Base-by-base conservation (phyloP, 495 filamentous ascomycete species). In the Podospora conica region DNA sequence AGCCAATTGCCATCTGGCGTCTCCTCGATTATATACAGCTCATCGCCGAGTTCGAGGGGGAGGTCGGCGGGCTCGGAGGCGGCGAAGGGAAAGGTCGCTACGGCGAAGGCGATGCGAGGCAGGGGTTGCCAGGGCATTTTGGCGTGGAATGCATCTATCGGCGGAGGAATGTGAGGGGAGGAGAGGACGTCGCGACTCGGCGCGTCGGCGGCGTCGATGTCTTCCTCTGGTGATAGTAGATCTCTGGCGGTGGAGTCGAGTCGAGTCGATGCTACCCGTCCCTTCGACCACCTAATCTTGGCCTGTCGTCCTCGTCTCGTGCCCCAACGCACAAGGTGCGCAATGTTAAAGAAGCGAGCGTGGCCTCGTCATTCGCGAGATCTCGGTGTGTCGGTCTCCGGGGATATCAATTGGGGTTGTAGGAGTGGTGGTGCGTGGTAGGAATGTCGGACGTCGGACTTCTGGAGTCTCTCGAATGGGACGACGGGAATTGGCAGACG, bases 1-100 rank as follows among this genome's bases (percentile, higher is more conserved):
- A 91, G 93, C 96, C 96, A 98, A 72, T 91, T 84, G 68, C 88
- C 90, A 77, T 96, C 85, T 23, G 76, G 77, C 3, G 93, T 93
- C 77, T 97, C 91, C 79, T 98, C 95, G 73, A 98, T 97, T 64
- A 98, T 96, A 78, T 98, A 98, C 61, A 98, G 82, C 77, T 98
- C 95, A 83, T 98, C 95, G 73, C 95, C 95, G 27, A 98, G 88
- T 77, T 98, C 92, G 71, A 98, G 86, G 15, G 95, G 94, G n/a
- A 98, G 87, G 77, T 98, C 95, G 70, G 91, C 91, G 28, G 93
- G 87, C 65, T 87, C 89, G 31, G 90, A 88, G 58, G 95, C 90
- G 65, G 88, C 84, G 79, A 98, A 98, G 29, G 95, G 95, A 75
- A 93, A 94, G 67, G 88, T 91, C 75, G 93, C 94, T 75, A 98